Evolutionary conservation across 192 early-diverging fungal species (phyloP), one percentile per base, ranked within the genome.

Genomic region (Phlyctochytrium bullatum): DNA sequence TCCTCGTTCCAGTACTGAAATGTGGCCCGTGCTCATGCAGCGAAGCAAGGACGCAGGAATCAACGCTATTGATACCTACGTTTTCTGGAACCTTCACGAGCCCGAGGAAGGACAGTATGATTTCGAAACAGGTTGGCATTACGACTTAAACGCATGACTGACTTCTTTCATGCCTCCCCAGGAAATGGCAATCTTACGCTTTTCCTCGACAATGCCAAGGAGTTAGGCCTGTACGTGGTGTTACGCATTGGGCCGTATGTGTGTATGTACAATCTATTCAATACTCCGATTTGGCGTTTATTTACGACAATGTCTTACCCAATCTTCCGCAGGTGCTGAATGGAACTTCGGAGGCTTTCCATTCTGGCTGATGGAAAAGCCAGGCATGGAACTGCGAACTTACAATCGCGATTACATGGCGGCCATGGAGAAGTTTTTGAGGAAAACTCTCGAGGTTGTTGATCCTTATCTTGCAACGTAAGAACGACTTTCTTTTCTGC

Each of bases 51-150:
- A 36, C 14, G 76, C 69, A 29, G 85, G 85, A 20, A 70, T 86
- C 59, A 85, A 86, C 67, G 77, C 78, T 40, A 81, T 88, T 69
- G 85, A 87, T 59, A 87, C 85, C 2, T 85, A 87, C 47, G 87
- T 88, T 28, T 87, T 87, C 63, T 88, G 87, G 87, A 86, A 86
- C 73, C 72, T 84, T 33, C 85, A 88, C 61, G 87, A 88, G 68
- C 64, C 57, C 3, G 62, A 68, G 20, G 62, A 80, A 63, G 82
- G 85, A 51, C 20, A 65, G 1, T 85, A 79, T 58, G 84, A 88
- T 63, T 88, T 86, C 67, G 64, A 72, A 10, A 82, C 78, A 20
- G 83, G 78, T 77, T 47, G 25, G 50, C 36, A 34, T n/a, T n/a
- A n/a, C n/a, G n/a, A n/a, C n/a, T n/a, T n/a, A n/a, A n/a, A n/a